These are phyloP conservation scores for Xylaria sp. DNA, from an alignment of 2,329 filamentous ascomycete genomes.

Conservation along the genomic window DNA sequence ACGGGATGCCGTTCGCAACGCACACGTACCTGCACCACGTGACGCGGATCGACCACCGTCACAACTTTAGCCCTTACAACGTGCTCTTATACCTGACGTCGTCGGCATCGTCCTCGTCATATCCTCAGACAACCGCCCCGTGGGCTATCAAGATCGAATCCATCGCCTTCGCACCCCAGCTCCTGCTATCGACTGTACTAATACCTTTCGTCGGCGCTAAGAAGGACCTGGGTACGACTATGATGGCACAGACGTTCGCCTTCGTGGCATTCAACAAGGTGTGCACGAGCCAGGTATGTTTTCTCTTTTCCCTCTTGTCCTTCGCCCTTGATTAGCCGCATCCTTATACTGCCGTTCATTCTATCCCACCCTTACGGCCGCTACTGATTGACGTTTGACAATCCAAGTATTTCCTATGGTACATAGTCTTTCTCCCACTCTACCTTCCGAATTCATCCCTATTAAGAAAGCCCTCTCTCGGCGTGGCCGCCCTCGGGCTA, in stretches of 20 bases:
- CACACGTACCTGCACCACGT: constrained; percentile 96
- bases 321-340: background rate
- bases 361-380: background rate
- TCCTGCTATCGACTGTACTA: constrained; percentile 80
- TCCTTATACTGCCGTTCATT: background rate
- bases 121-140: constrained; percentile 11
- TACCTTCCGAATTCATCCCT: constrained; percentile 87
- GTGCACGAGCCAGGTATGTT: constrained; percentile 90
- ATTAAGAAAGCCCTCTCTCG: constrained; percentile 68
- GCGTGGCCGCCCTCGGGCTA: constrained; percentile 71
- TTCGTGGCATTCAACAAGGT: constrained; percentile 99
- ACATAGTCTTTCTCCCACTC: constrained; percentile 90
- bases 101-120: constrained; percentile 55
- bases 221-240: constrained; percentile 80
- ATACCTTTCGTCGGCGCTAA: constrained; percentile 83
- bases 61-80: constrained; percentile 99
- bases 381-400: constrained; percentile 33
- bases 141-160: constrained; percentile 70
- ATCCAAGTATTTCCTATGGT: constrained; percentile 94
- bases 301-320: background rate
- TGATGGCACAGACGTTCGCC: constrained; percentile 95
- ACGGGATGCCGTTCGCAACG: constrained; percentile 82
- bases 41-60: constrained; percentile 91
- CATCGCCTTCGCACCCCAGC: constrained; percentile 88
- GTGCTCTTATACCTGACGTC: constrained; percentile 89